Percentiles rank a stretch among this genome's conserved stretches.
Evolutionary conservation across 176 grass and related monocot genomes (phyloP).

Genomic region (Saccharum spontaneum): DNA sequence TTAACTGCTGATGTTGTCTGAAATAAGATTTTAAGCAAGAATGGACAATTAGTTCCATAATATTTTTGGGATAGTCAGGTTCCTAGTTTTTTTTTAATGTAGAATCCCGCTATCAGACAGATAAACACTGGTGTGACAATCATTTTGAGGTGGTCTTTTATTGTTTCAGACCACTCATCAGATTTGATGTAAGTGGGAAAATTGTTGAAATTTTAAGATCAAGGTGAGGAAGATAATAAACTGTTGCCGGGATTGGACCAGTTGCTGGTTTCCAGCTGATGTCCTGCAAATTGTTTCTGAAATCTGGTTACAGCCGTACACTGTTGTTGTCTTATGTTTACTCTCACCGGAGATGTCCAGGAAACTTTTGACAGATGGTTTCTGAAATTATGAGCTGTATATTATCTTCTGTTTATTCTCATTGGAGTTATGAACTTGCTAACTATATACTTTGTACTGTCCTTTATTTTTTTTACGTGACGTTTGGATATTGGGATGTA

Average conservation of each 20-base stretch:
- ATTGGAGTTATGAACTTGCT: neutral
- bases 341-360: neutral
- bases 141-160: neutral
- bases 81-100: neutral
- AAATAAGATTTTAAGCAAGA: slow-evolving; percentile 2
- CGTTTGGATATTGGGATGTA: too few relatives aligned
- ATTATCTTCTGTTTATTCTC: neutral
- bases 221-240: neutral
- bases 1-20: neutral
- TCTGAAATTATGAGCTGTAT: neutral
- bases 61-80: neutral
- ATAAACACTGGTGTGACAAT: neutral
- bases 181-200: neutral
- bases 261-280: neutral
- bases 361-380: neutral
- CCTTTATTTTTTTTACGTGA: neutral
- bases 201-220: neutral
- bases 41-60: neutral
- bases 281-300: neutral
- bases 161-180: neutral
- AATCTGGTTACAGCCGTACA: neutral
- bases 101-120: neutral
- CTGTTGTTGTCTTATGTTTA: neutral
- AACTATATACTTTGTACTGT: neutral
- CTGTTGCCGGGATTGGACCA: too few relatives aligned